Base-by-base conservation (phyloP, 2,329 filamentous ascomycete species). In the Fusarium aywerte region DNA sequence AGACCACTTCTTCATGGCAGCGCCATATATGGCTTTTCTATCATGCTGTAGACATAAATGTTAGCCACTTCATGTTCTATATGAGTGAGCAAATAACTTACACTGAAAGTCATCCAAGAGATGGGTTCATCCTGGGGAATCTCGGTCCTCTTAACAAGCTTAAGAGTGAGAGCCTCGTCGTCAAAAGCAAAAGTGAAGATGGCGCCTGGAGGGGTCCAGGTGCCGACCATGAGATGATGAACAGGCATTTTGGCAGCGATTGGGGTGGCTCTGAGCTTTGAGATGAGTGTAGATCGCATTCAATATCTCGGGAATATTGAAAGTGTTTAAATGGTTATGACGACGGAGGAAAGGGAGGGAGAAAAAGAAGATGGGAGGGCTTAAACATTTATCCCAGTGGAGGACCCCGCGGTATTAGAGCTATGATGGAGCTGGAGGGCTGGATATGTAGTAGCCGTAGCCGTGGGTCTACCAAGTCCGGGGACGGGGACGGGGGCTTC, bases 1-100 rank as follows among this genome's bases (percentile, higher is more conserved):
- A 48, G 90, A 90, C 92, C 92, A 97, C 77, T 93, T 95, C 84
- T 97, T 97, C 92, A 96, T 96, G 62, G 92, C 92, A 5, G 93
- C 90, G 73, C 93, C 93, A 78, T 97, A 97, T 62, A 97, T 90
- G 76, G 91, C 90, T 79, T 93, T 95, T 75, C 90, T 91, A 64
- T 85, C 82, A 79, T 96, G 92, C 90, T 95, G 52, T 57, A 18
- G 4, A 35, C 4, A 18, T n/a, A 18, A 48, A 11, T 20, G 18
- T 62, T 12, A 55, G 53, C 21, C 9, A 38, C 4, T 27, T 21
- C 21, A 40, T 45, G n/a, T 27, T 10, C 20, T 23, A 25, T 11
- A 32, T 20, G 13, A 44, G 5, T n/a, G 12, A 39, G 18, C 11
- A 8, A 11, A 16, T 20, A n/a, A 74, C 90, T 80, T 82, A 93